Percentiles rank a stretch among this genome's conserved stretches.
These are phyloP conservation scores for Wickerhamiella occidentalis DNA, from an alignment of 805 yeast species.

Conservation along the genomic window DNA sequence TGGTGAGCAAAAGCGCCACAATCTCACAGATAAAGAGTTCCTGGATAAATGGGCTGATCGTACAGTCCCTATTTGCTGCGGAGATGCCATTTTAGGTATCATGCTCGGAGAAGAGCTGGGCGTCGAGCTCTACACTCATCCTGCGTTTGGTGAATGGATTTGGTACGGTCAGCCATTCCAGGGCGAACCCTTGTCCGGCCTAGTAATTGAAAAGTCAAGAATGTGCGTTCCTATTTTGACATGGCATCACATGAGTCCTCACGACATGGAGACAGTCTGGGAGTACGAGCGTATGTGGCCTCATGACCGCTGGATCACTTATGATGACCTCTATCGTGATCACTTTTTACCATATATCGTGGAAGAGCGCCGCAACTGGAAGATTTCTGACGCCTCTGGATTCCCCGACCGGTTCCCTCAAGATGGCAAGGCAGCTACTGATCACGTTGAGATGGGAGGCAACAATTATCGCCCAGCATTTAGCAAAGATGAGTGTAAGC, in stretches of 20 bases:
- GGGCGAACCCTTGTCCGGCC: slow-evolving; percentile 23
- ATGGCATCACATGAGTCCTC: slow-evolving; percentile 26
- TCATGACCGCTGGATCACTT: slow-evolving; percentile 17
- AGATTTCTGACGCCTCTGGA: slow-evolving; percentile 9
- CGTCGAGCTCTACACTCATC: slow-evolving; percentile 11
- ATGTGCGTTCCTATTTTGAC: slow-evolving; percentile 27
- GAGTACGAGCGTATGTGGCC: slow-evolving; percentile 24
- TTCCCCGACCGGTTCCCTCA: neutral
- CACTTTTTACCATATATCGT: slow-evolving; percentile 25
- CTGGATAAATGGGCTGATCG: slow-evolving; percentile 18
- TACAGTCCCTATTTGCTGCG: slow-evolving; percentile 26
- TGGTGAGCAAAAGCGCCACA: slow-evolving; percentile 4
- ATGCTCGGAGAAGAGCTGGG: slow-evolving; percentile 19
- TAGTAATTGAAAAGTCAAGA: slow-evolving; percentile 14
- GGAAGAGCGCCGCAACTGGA: slow-evolving; percentile 23
- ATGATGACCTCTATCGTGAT: slow-evolving; percentile 26
- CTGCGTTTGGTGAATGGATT: slow-evolving; percentile 11
- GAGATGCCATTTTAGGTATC: slow-evolving; percentile 27
- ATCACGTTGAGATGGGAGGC: neutral
- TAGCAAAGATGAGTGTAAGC: slow-evolving; percentile 10
- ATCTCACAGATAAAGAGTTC: slow-evolving; percentile 5
- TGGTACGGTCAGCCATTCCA: slow-evolving; percentile 23
- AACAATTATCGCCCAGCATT: neutral
- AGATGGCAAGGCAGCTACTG: neutral
- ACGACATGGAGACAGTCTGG: slow-evolving; percentile 24